Conservation (phyloP, 495 filamentous ascomycete genomes). For the Hypoxylon rickii region DNA sequence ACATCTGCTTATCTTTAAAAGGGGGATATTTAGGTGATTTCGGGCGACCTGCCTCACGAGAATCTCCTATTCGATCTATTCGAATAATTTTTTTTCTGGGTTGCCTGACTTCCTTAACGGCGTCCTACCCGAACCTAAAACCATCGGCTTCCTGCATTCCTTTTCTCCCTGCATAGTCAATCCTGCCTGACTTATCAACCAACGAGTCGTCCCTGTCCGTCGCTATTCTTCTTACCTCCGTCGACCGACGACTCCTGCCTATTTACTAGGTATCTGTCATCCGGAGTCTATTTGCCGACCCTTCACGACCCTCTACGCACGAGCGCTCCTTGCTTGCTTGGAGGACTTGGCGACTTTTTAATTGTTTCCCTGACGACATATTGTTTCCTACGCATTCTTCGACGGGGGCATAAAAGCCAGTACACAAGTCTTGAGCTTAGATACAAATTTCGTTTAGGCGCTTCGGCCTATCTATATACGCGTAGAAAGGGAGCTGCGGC, state of each 20-base stretch:
- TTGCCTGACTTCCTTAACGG: constrained; percentile 19
- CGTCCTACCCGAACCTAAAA: constrained; percentile 28
- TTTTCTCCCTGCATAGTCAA: constrained; percentile 35
- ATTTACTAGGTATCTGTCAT: constrained; percentile 7
- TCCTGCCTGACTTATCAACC: constrained; percentile 38
- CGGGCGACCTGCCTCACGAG: constrained; percentile 26
- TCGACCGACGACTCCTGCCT: constrained; percentile 3
- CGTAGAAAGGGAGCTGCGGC: constrained; percentile 39
- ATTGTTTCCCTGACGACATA: constrained; percentile 17
- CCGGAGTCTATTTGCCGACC: constrained; percentile 7
- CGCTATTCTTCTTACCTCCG: background rate
- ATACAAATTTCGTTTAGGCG: constrained; percentile 9
- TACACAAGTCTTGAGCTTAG: constrained; percentile 4
- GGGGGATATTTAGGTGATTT: constrained; percentile 3
- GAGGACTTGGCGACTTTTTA: constrained; percentile 2
- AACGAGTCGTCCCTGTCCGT: constrained; percentile 31
- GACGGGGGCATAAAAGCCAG: constrained; percentile 2
- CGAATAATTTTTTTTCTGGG: constrained; percentile 11
- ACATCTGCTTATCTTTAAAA: background rate
- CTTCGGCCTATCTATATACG: constrained; percentile 33
- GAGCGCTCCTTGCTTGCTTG: constrained; percentile 3
- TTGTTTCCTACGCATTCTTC: constrained; percentile 12
- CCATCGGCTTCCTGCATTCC: constrained; percentile 39
- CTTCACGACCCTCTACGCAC: constrained; percentile 14
- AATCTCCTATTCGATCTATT: background rate